A percentile compares a stretch with the other conserved stretches of the same genome.
Evolutionary conservation across 306 rosid genomes (phyloP).

Genomic region (Malus sieversii): DNA sequence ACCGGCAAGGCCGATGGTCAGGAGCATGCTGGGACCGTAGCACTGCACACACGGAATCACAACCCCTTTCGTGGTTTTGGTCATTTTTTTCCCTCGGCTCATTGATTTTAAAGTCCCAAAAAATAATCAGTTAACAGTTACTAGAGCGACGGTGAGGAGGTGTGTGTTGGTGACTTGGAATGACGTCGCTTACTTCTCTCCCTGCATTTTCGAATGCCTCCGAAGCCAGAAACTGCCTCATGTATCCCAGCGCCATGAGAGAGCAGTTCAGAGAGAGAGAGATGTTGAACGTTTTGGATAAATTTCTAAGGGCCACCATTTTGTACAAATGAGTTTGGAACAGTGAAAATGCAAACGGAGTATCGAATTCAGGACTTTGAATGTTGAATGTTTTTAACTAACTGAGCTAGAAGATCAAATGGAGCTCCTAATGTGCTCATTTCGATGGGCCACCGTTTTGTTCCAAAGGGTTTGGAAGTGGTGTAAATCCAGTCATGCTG

Average conservation of each 20-base stretch:
- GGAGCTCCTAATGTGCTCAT: too few relatives aligned
- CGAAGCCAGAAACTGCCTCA: background rate
- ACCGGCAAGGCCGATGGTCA: conserved; percentile 29
- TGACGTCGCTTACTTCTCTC: conserved; percentile 26
- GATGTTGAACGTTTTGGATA: background rate
- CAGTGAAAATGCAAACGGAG: too few relatives aligned
- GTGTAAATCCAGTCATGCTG: too few relatives aligned
- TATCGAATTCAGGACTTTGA: background rate
- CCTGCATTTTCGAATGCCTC: conserved; percentile 5
- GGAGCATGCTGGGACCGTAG: conserved; percentile 86
- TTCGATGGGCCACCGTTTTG: background rate
- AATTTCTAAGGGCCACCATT: background rate
- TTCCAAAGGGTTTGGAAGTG: too few relatives aligned
- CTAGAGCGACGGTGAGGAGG: conserved; percentile 24
- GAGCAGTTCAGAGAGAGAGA: background rate
- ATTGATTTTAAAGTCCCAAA: background rate
- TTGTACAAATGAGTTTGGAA: background rate
- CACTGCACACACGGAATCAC: conserved; percentile 35
- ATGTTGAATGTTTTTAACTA: background rate
- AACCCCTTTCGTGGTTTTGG: background rate
- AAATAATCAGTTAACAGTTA: conserved; percentile 14
- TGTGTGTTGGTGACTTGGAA: conserved; percentile 42
- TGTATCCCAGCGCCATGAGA: background rate
- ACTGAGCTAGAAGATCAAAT: background rate
- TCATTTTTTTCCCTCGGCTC: background rate